Evolutionary conservation across 1,284 basidiomycete genomes (phyloP).

Genomic region (Ceratobasidium sp.): DNA sequence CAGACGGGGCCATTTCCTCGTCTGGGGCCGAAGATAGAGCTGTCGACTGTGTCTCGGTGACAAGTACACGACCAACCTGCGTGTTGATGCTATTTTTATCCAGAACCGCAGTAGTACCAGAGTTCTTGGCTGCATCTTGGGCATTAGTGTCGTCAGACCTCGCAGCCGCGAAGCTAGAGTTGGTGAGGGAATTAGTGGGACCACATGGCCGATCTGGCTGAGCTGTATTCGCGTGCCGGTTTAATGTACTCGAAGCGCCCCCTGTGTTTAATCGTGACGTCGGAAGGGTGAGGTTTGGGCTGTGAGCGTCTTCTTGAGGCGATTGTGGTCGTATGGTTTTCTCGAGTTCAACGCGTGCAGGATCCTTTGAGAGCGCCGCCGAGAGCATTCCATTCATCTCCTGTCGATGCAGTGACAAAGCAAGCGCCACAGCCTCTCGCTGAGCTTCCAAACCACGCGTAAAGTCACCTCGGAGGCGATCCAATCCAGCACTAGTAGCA

Average conservation of each 20-base stretch:
- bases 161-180: background rate
- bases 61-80: background rate
- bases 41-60: conserved; percentile 9
- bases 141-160: background rate
- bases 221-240: no score
- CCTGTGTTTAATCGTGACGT: no score
- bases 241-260: no score
- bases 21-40: conserved; percentile 8
- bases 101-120: background rate
- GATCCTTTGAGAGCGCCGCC: background rate
- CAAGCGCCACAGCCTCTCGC: background rate
- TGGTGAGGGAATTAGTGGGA: background rate
- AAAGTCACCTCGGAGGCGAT: background rate
- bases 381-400: conserved; percentile 16
- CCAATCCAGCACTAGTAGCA: background rate
- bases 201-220: conserved; percentile 2
- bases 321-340: background rate
- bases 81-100: background rate
- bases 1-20: background rate
- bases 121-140: background rate
- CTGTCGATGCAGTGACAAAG: conserved; percentile 19
- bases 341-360: no score
- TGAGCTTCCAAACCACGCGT: conserved; percentile 4
- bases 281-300: no score
- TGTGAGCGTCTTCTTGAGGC: no score